Conservation (phyloP, 2,329 filamentous ascomycete genomes). For the Hypocrella siamensis region DNA sequence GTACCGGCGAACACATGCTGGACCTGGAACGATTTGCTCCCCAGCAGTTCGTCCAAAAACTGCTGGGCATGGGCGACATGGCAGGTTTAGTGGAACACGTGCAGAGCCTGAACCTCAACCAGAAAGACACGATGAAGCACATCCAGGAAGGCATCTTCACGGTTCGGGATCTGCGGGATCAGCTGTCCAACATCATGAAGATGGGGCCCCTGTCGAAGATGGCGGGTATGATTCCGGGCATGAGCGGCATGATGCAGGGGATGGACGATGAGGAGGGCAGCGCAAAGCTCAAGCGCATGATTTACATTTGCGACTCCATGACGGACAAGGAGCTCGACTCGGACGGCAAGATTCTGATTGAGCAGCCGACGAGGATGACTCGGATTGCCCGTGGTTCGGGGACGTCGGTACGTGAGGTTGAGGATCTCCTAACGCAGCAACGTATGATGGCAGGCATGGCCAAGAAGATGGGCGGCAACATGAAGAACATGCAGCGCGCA, state of each 20-base stretch:
- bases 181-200: conserved; percentile 97
- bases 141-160: conserved; percentile 95
- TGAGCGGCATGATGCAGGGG: conserved; percentile 83
- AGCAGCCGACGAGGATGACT: conserved; percentile 86
- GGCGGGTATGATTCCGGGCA: conserved; percentile 95
- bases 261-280: conserved; percentile 97
- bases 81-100: conserved; percentile 91
- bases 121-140: conserved; percentile 99
- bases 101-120: conserved; percentile 85
- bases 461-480: conserved; percentile 95
- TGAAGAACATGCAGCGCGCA: conserved; percentile 93
- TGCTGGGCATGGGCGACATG: conserved; percentile 96
- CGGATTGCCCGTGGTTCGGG: conserved; percentile 80
- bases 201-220: conserved; percentile 97
- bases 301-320: conserved; percentile 98
- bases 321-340: conserved; percentile 89
- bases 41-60: conserved; percentile 81
- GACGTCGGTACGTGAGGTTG: conserved; percentile 81
- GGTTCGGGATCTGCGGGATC: conserved; percentile 82
- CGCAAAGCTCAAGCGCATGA: conserved; percentile 89
- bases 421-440: conserved; percentile 94
- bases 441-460: conserved; percentile 99
- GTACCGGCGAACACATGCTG: conserved; percentile 93
- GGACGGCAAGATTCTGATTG: conserved; percentile 85
- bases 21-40: conserved; percentile 89